A percentile compares a stretch with the other conserved stretches of the same genome.
These are phyloP conservation scores for Oidium heveae DNA, from an alignment of 2,329 filamentous ascomycete genomes.

Conservation along the genomic window DNA sequence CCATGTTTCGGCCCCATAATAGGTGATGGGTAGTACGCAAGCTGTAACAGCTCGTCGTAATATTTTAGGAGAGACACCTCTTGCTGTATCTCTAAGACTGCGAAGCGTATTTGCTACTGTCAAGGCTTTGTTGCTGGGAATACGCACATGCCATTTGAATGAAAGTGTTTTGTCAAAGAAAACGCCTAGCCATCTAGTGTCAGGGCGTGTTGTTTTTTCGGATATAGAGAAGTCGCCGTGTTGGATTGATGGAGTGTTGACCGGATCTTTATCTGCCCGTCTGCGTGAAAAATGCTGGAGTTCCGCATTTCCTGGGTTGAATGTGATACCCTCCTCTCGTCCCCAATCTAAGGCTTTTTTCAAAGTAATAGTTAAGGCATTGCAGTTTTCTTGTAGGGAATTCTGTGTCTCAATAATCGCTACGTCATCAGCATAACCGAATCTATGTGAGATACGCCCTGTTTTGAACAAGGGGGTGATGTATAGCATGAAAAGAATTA, in stretches of 20 bases:
- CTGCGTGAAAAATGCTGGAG: no score
- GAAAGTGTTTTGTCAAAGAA: background rate
- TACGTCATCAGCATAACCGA: no score
- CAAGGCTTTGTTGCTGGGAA: no score
- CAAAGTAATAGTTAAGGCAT: background rate
- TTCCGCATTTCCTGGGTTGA: background rate
- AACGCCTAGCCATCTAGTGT: background rate
- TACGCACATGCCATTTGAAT: no score
- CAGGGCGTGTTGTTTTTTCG: background rate
- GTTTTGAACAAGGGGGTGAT: no score
- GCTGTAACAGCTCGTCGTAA: background rate
- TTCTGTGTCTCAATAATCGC: background rate
- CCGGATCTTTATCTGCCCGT: no score
- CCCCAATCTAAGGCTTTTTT: background rate
- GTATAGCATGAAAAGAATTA: no score
- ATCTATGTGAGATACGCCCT: no score
- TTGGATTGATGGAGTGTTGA: background rate
- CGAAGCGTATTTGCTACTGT: background rate
- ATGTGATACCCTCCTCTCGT: background rate
- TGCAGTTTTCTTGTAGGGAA: background rate
- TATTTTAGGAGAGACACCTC: background rate
- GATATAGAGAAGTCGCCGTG: background rate
- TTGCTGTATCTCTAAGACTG: background rate
- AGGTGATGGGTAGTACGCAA: no score
- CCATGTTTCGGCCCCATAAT: no score